Evolutionary conservation across 257 asterid genomes (phyloP).

Genomic region (Solanum habrochaites): DNA sequence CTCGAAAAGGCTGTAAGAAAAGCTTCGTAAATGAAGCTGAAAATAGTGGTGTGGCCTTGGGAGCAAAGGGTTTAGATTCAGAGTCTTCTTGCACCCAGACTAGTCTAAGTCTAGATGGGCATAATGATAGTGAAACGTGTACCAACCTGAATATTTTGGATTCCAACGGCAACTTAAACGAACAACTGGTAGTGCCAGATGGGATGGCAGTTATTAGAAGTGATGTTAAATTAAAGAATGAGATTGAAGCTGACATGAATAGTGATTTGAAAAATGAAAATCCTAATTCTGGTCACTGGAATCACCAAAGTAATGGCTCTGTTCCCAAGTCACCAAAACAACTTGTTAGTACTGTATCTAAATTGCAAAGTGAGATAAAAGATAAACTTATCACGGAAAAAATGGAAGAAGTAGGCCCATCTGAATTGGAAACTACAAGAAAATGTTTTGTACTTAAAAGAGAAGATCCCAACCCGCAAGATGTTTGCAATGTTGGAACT

Average conservation of each 20-base stretch:
- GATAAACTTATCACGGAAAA: slow-evolving; percentile 20
- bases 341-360: slow-evolving; percentile 20
- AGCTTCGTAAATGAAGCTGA: slow-evolving; percentile 17
- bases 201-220: slow-evolving; percentile 20
- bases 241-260: slow-evolving; percentile 20
- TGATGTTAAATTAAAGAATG: slow-evolving; percentile 23
- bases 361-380: slow-evolving; percentile 20
- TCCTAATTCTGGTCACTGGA: slow-evolving; percentile 18
- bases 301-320: slow-evolving; percentile 29
- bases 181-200: slow-evolving; percentile 15
- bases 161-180: slow-evolving; percentile 18
- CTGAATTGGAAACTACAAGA: slow-evolving; percentile 30
- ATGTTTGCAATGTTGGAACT: slow-evolving; percentile 17
- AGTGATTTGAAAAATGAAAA: slow-evolving; percentile 15
- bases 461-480: slow-evolving; percentile 13
- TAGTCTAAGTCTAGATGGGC: slow-evolving; percentile 33
- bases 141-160: slow-evolving; percentile 21
- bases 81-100: slow-evolving; percentile 51
- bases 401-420: slow-evolving; percentile 17
- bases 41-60: slow-evolving; percentile 15
- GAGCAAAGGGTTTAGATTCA: slow-evolving; percentile 40
- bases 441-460: slow-evolving; percentile 8
- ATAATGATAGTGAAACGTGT: slow-evolving; percentile 33
- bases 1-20: slow-evolving; percentile 16
- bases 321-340: slow-evolving; percentile 18